Conservation (phyloP, 805 yeast species). For the Diddensiella transvaalensis region DNA sequence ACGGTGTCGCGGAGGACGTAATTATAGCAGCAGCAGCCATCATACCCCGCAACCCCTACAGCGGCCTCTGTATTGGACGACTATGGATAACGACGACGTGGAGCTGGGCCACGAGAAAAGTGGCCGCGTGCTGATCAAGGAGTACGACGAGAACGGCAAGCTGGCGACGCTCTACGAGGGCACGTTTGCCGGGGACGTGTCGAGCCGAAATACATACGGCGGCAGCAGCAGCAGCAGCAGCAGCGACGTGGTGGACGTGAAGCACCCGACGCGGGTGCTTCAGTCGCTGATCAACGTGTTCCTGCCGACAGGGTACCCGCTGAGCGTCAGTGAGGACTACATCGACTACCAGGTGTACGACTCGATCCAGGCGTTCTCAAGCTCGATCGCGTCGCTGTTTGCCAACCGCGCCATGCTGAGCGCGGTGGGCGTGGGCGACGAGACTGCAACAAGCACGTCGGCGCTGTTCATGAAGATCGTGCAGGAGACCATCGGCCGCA, state of each 20-base stretch:
- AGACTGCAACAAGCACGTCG: slow-evolving; percentile 34
- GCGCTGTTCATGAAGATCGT: slow-evolving; percentile 36
- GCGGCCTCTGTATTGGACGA: no score
- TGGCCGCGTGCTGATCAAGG: slow-evolving; percentile 16
- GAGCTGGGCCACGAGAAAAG: no score
- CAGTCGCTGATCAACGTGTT: slow-evolving; percentile 31
- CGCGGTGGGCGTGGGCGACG: slow-evolving; percentile 39
- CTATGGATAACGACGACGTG: no score
- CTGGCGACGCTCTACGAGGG: slow-evolving; percentile 22
- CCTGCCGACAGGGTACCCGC: slow-evolving; percentile 37
- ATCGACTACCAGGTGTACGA: slow-evolving; percentile 36
- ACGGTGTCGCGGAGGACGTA: no score
- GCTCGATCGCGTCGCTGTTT: slow-evolving; percentile 32
- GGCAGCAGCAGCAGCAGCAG: not conserved
- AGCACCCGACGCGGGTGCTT: slow-evolving; percentile 4
- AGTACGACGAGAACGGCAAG: slow-evolving; percentile 24
- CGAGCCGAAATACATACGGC: slow-evolving; percentile 3
- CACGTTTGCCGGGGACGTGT: slow-evolving; percentile 5
- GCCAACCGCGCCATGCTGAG: slow-evolving; percentile 35
- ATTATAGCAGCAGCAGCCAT: no score
- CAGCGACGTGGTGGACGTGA: not conserved
- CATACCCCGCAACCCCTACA: no score
- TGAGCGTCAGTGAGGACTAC: slow-evolving; percentile 33
- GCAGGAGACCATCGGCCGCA: slow-evolving; percentile 36
- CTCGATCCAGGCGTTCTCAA: slow-evolving; percentile 36